phyloP scores from a whole-genome alignment of 805 yeast species.

The Lipomyces orientalis region DNA sequence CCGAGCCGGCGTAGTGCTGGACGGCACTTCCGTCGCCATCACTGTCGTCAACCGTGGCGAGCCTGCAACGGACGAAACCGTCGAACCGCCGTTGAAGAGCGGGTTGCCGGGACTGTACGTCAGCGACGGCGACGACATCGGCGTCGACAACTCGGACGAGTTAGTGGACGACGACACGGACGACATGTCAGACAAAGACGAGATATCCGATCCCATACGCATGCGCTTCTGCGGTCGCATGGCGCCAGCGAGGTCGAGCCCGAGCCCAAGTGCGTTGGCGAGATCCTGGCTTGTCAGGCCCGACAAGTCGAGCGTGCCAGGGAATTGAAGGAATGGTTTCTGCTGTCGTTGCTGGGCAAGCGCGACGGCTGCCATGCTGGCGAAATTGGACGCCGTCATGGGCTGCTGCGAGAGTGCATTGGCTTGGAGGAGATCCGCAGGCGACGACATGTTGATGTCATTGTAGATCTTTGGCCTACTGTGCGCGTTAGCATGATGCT shows the following conservation, averaged over 20 bases:
- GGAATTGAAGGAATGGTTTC: constrained; percentile 5
- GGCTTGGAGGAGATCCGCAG: constrained; percentile 1
- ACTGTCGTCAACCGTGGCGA: constrained; percentile 8
- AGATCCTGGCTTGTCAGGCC: constrained; percentile 12
- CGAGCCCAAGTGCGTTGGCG: neutral
- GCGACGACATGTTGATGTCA: constrained; percentile 8
- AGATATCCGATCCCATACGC: constrained; percentile 16
- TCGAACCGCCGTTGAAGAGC: constrained; percentile 12
- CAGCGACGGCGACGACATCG: constrained; percentile 35
- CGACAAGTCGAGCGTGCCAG: constrained; percentile 5
- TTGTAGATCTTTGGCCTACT: constrained; percentile 15
- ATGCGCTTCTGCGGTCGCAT: constrained; percentile 17
- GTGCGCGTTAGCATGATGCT: neutral
- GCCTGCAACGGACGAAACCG: constrained; percentile 9
- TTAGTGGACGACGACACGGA: constrained; percentile 19
- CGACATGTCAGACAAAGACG: constrained; percentile 20
- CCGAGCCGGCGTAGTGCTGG: constrained; percentile 7
- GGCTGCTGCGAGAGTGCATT: neutral
- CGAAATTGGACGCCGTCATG: neutral
- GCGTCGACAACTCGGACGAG: constrained; percentile 34
- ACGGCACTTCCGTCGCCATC: constrained; percentile 2
- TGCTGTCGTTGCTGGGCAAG: constrained; percentile 20
- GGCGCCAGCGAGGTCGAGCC: neutral
- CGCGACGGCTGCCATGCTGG: neutral
- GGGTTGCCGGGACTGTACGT: constrained; percentile 18